Evolutionary conservation across 1,284 basidiomycete species (phyloP), one percentile per base, ranked within the genome.

Genomic region (Sporisorium graminicola): DNA sequence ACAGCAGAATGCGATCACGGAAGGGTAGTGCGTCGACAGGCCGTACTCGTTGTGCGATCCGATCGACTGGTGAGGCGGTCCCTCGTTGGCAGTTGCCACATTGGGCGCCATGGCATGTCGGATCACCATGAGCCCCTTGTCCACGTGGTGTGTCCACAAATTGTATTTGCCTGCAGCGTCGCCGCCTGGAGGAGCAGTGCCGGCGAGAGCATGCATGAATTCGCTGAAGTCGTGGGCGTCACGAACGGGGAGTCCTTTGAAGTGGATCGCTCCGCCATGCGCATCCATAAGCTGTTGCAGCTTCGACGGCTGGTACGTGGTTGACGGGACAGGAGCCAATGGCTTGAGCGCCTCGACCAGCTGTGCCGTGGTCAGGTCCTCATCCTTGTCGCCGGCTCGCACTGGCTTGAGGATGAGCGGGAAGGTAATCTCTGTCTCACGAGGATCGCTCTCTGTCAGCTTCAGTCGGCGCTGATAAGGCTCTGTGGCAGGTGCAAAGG

Each of bases 21-120:
- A 71, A 2, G 76, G 76, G 27, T 75, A 74, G 54, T 78, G 73
- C 2, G 64, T 62, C 14, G 67, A 75, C 1, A 78, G 61, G 3
- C 76, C 76, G 24, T 78, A 78, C 49, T 78, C 76, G 58, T 78
- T 78, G 61, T 78, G 76, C 27, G 63, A 67, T 5, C 73, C 76
- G 37, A 78, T 78, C 3, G 62, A 49, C 50, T 78, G 76, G 26
- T 63, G 46, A 10, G 76, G 72, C 8, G 76, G 76, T 0, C 73
- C 76, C 35, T 78, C 76, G 53, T 78, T 78, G 22, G 76, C 76
- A 6, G 76, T 78, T 2, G 76, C 76, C 4, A 78, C 76, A 44
- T 75, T 75, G 40, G 65, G 57, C 5, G 76, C 76, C 58, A 72
- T 62, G 29, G 53, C 37, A 18, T 53, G 37, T 8, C 76, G 72